Base-by-base conservation (phyloP, 73 alveolate species). In the Breviolum minutum region DNA sequence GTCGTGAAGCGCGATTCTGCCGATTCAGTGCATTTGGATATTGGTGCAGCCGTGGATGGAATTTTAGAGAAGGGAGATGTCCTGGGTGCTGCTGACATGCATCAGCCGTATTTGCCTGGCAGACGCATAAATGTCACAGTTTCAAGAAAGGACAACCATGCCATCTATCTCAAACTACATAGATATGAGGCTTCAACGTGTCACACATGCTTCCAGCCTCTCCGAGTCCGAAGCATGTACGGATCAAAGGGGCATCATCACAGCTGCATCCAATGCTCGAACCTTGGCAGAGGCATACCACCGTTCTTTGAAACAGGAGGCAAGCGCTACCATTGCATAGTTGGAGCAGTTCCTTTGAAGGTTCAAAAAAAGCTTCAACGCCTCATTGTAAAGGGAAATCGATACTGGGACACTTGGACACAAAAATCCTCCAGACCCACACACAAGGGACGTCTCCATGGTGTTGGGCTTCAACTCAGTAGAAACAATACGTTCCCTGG, bases 401-500 rank as follows among this genome's bases (percentile, higher is more conserved):
- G 12, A 26, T 84, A 84, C 74, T 61, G 76, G 93, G 93, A 60
- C 12, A 90, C 97, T 26, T 90, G 97, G 97, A 79, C 74, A 11
- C 63, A 90, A 27, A 90, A 90, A 76, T 90, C 97, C 76, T 90
- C 97, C 70, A 82, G 97, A 29, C 97, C 97, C 87, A 77, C 63
- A 62, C 97, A 90, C 73, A 71, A 73, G 77, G 97, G 97, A 61
- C 97, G 97, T 8, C 76, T 90, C 63, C 97, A 90, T 54, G 97
- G 97, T 82, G 97, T 90, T 48, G 97, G 97, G n/a, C 68, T 90
- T 17, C 97, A 90, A 76, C 97, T 90, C 79, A 90, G 97, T 48
- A 40, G 97, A 24, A 90, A 90, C 32, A 26, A 17, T 26, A 90
- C 97, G 7, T 90, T 90, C 77, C 97, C 97, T 40, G 97, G 97